These are phyloP conservation scores for Imleria badia DNA, from an alignment of 768 basidiomycete species.

Conservation along the genomic window DNA sequence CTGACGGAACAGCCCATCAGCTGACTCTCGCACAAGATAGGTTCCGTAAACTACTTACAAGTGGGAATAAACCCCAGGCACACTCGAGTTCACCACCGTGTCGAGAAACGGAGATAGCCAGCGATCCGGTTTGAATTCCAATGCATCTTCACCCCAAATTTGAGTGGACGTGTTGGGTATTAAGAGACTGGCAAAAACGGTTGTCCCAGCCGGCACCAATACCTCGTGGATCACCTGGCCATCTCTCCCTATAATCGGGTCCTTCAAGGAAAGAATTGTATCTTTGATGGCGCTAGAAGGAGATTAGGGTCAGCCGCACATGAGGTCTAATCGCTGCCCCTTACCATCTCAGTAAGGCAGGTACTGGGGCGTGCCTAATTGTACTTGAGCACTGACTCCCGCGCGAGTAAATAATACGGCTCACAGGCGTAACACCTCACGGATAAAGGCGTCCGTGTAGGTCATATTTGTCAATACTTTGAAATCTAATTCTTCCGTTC, in stretches of 20 bases:
- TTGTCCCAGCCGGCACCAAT: background rate
- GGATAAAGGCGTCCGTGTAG: background rate
- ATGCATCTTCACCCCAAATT: background rate
- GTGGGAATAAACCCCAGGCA: background rate
- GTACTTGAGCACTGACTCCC: background rate
- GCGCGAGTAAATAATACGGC: background rate
- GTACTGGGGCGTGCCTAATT: background rate
- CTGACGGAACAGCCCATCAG: background rate
- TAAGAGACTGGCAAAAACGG: slow-evolving; percentile 1
- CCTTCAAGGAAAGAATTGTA: background rate
- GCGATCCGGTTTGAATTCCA: background rate
- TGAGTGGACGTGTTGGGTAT: background rate
- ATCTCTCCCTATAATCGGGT: background rate
- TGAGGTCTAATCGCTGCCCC: background rate
- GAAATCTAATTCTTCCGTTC: background rate
- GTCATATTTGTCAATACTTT: background rate
- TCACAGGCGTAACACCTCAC: background rate
- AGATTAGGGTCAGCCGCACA: background rate
- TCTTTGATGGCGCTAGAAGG: background rate
- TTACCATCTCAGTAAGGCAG: slow-evolving; percentile 1
- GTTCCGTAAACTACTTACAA: background rate
- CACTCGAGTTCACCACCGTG: background rate
- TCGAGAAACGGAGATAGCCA: background rate
- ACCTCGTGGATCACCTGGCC: background rate
- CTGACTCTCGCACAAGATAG: background rate